Conservation (phyloP, 2,329 filamentous ascomycete species). For the Botryotinia narcissicola region DNA sequence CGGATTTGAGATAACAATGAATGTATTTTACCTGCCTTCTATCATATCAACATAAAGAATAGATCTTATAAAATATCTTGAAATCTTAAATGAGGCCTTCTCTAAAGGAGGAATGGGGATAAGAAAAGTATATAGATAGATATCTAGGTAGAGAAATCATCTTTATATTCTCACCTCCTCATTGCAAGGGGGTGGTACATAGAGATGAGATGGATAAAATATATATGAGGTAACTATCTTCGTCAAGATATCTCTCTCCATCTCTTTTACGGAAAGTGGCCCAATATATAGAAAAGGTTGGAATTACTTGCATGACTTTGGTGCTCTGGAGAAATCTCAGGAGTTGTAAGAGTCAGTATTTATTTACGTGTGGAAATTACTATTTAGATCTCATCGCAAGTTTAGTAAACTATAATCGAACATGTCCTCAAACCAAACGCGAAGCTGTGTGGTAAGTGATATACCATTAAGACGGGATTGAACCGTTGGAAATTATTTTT, state of each 20-base stretch:
- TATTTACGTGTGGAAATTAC: fast-evolving
- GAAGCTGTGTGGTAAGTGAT: neutral
- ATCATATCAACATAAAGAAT: too few species aligned
- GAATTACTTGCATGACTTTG: neutral
- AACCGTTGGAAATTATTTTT: neutral
- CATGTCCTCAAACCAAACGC: neutral
- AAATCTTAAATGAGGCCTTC: too few species aligned
- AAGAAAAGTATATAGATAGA: too few species aligned
- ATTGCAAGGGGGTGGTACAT: fast-evolving
- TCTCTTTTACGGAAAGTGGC: neutral
- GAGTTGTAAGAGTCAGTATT: neutral
- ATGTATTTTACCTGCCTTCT: too few species aligned
- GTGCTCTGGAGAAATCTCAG: neutral
- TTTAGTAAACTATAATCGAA: neutral
- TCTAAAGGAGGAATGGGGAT: too few species aligned
- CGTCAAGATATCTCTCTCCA: neutral
- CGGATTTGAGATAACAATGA: too few species aligned
- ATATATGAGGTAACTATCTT: neutral
- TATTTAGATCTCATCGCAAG: neutral
- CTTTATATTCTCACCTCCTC: neutral
- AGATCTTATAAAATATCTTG: too few species aligned
- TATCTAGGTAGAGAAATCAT: too few species aligned
- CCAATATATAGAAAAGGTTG: neutral
- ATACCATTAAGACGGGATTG: neutral
- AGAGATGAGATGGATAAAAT: neutral